phyloP scores from a whole-genome alignment of 495 filamentous ascomycete species.

The Hypoxylon subgilvum region DNA sequence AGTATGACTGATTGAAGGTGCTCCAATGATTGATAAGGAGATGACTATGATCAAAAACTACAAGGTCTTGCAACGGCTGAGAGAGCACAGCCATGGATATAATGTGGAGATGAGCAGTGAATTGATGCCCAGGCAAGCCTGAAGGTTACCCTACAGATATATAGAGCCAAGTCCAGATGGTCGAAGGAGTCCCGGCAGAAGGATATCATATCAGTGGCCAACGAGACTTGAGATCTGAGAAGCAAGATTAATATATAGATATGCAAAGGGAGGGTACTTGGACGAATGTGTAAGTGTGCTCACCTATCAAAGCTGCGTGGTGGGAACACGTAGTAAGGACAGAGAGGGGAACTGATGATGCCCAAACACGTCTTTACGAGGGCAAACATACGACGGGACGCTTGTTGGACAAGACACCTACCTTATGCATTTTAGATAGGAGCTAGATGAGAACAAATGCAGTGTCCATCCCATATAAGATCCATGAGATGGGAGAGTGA shows the following conservation, averaged over 20 bases:
- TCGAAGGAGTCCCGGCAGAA: too few relatives aligned
- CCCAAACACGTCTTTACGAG: conserved; percentile 13
- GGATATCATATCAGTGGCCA: conserved; percentile 5
- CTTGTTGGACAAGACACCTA: background rate
- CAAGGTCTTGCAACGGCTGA: background rate
- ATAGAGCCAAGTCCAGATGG: background rate
- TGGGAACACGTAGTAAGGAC: conserved; percentile 12
- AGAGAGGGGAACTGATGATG: conserved; percentile 17
- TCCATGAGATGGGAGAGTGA: too few relatives aligned
- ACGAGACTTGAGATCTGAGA: background rate
- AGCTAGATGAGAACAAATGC: too few relatives aligned
- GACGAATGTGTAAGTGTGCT: conserved; percentile 1
- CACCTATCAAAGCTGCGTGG: conserved; percentile 5
- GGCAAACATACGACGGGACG: conserved; percentile 18
- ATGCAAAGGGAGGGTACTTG: conserved; percentile 16
- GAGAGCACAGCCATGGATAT: background rate
- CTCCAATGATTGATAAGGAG: background rate
- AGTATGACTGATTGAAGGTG: background rate
- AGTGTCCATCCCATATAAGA: too few relatives aligned
- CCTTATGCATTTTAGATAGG: too few relatives aligned
- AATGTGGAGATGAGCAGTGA: conserved; percentile 1
- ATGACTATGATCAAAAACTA: background rate
- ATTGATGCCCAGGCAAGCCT: background rate
- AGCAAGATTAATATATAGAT: conserved; percentile 1
- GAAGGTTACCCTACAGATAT: background rate